phyloP scores from a whole-genome alignment of 495 filamentous ascomycete species.

The Annulohypoxylon nitens region DNA sequence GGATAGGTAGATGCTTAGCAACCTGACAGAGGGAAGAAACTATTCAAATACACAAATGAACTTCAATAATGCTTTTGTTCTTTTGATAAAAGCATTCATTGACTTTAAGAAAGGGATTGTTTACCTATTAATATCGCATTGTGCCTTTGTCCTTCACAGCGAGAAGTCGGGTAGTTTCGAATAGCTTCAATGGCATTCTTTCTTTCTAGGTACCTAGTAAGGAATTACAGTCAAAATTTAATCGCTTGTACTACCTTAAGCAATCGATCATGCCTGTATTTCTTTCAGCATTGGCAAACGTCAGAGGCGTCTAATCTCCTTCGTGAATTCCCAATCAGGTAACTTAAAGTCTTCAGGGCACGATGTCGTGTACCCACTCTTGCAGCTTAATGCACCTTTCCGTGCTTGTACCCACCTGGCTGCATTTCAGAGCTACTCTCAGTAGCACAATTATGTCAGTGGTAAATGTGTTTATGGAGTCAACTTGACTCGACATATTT shows the following conservation, averaged over 20 bases:
- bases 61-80: neutral
- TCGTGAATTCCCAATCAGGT: neutral
- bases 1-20: neutral
- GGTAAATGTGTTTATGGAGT: neutral
- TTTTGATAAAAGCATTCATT: neutral
- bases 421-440: neutral
- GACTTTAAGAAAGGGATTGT: conserved; percentile 13
- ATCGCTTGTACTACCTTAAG: neutral
- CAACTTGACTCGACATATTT: neutral
- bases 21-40: neutral
- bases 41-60: neutral
- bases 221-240: neutral
- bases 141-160: neutral
- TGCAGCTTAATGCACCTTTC: conserved; percentile 8
- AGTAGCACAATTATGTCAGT: neutral
- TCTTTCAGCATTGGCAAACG: neutral
- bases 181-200: neutral
- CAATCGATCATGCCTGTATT: neutral
- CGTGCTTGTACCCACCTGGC: neutral
- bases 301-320: neutral
- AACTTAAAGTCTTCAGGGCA: neutral
- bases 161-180: neutral
- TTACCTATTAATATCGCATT: neutral
- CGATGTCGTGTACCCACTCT: conserved; percentile 5
- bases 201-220: neutral